phyloP scores from a whole-genome alignment of 2,329 filamentous ascomycete species.

The Eurotiales sp. region DNA sequence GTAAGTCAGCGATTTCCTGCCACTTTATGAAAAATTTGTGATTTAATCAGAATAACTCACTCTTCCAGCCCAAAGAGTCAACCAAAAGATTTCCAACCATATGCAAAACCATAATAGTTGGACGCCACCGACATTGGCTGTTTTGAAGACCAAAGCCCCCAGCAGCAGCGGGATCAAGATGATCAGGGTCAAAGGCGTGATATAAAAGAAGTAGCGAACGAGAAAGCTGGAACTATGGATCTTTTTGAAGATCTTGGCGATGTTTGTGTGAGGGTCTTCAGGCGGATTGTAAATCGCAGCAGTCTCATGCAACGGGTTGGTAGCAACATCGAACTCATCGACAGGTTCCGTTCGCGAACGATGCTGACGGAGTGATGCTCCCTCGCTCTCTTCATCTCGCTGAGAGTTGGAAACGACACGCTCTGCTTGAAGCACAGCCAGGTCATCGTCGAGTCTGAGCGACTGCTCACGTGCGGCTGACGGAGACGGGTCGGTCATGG shows the following conservation, averaged over 20 bases:
- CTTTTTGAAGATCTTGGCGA: slow-evolving; percentile 63
- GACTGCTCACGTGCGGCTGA: slow-evolving; percentile 58
- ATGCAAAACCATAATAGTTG: slow-evolving; percentile 86
- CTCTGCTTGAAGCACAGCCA: slow-evolving; percentile 63
- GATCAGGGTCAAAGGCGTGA: slow-evolving; percentile 60
- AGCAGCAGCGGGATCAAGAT: slow-evolving; percentile 66
- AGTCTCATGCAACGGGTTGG: slow-evolving; percentile 66
- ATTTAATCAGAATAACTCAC: slow-evolving; percentile 31
- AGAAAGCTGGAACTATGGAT: slow-evolving; percentile 63
- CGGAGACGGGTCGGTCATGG: slow-evolving; percentile 40
- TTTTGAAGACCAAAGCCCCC: slow-evolving; percentile 57
- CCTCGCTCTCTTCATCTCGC: slow-evolving; percentile 30
- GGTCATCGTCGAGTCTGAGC: slow-evolving; percentile 61
- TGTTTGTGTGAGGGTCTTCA: slow-evolving; percentile 57
- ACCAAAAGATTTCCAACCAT: slow-evolving; percentile 92
- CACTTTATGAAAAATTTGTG: too few species aligned
- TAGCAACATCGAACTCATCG: slow-evolving; percentile 65
- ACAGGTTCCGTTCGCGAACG: slow-evolving; percentile 55
- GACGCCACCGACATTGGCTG: slow-evolving; percentile 68
- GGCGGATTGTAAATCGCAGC: slow-evolving; percentile 62
- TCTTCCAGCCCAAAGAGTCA: slow-evolving; percentile 77
- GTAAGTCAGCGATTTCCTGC: too few species aligned
- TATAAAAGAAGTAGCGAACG: slow-evolving; percentile 68
- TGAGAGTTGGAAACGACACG: slow-evolving; percentile 50
- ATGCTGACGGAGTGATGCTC: slow-evolving; percentile 48